phyloP scores from a whole-genome alignment of 768 basidiomycete genomes.

The Asterophora parasitica region DNA sequence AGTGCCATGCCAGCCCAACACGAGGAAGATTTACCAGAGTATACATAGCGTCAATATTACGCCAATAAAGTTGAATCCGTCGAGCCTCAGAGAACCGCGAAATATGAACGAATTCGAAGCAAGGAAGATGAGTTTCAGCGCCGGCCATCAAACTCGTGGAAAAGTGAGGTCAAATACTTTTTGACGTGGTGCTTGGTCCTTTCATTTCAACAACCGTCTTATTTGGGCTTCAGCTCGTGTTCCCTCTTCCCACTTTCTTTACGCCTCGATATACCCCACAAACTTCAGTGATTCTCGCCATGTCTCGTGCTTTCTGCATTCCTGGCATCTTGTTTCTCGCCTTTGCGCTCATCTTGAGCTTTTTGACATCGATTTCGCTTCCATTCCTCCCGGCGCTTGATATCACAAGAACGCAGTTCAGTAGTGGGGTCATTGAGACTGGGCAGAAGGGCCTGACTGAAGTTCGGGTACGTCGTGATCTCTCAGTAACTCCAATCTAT shows the following conservation, averaged over 20 bases:
- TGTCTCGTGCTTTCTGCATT: slow-evolving; percentile 42
- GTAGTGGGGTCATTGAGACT: slow-evolving; percentile 22
- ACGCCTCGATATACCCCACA: background rate
- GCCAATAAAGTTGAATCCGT: no score
- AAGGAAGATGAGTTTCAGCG: no score
- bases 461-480: slow-evolving; percentile 45
- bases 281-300: background rate
- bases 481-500: background rate
- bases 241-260: slow-evolving; percentile 2
- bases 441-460: slow-evolving; percentile 32
- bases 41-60: no score
- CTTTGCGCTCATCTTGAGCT: slow-evolving; percentile 58
- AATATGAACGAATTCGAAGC: no score
- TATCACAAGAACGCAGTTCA: slow-evolving; percentile 55
- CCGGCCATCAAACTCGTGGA: slow-evolving; percentile 6
- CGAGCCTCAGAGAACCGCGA: no score
- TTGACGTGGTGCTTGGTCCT: background rate
- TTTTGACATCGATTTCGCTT: slow-evolving; percentile 67
- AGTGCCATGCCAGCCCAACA: no score
- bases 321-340: slow-evolving; percentile 52
- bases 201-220: slow-evolving; percentile 2
- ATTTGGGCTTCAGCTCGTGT: background rate
- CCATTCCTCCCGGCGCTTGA: slow-evolving; percentile 67
- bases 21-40: no score
- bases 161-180: background rate